phyloP scores from a whole-genome alignment of 768 basidiomycete species.

The Baorangia bicolor region DNA sequence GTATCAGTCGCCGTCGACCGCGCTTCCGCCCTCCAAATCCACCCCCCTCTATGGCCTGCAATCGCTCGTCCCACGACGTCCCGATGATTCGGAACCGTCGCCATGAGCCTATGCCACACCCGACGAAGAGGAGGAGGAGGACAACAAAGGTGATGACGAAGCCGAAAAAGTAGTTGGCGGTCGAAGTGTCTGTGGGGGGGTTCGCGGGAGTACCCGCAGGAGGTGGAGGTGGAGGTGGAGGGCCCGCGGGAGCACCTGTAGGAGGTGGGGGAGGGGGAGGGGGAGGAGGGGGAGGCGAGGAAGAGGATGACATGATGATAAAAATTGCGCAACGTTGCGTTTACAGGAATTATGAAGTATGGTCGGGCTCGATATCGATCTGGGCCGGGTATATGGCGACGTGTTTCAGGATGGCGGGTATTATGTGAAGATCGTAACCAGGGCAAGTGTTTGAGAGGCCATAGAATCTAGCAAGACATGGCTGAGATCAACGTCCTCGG shows the following conservation, averaged over 20 bases:
- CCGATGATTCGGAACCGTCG: conserved; percentile 32
- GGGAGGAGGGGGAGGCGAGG: background rate
- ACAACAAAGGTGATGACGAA: conserved; percentile 35
- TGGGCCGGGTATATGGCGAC: background rate
- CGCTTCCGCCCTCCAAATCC: conserved; percentile 11
- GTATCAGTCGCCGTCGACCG: conserved; percentile 15
- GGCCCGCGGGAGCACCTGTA: background rate
- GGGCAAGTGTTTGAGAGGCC: background rate
- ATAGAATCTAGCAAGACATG: background rate
- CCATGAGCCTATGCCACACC: conserved; percentile 49
- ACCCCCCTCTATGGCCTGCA: conserved; percentile 16
- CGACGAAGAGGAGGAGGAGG: conserved; percentile 48
- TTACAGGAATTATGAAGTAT: background rate
- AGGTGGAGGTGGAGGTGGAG: background rate
- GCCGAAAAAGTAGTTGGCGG: conserved; percentile 34
- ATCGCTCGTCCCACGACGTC: conserved; percentile 18
- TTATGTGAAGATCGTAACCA: conserved; percentile 12
- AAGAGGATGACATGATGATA: conserved; percentile 12
- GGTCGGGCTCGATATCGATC: conserved; percentile 7
- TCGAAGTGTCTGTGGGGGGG: background rate
- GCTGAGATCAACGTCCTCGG: background rate
- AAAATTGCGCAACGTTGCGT: background rate
- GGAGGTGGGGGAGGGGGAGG: background rate
- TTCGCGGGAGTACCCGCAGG: background rate
- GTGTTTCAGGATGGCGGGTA: conserved; percentile 19